Percentiles rank a stretch among this genome's conserved stretches.
Conservation (phyloP, 2,329 filamentous ascomycete genomes). For the Trichophyton rubrum region DNA sequence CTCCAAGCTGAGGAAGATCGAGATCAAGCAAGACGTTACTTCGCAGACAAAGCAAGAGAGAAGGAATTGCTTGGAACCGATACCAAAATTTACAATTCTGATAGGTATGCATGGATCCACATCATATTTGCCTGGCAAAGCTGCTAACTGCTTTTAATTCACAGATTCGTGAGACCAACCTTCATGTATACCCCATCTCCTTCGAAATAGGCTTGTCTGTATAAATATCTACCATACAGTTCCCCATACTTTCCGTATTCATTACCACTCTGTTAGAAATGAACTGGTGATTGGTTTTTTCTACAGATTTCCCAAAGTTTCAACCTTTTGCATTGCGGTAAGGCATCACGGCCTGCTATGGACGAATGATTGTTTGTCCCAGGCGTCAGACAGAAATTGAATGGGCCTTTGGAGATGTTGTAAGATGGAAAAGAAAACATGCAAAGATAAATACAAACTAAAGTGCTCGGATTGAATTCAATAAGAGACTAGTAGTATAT, state of each 20-base stretch:
- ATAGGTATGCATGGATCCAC: constrained; percentile 50
- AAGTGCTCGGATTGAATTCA: background rate
- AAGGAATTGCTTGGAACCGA: constrained; percentile 78
- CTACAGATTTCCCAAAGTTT: background rate
- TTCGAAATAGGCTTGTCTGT: background rate
- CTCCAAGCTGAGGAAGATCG: constrained; percentile 95
- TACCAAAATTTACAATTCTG: constrained; percentile 73
- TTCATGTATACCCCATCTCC: constrained; percentile 57
- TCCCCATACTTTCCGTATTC: background rate
- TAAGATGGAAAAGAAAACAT: background rate
- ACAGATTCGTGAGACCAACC: constrained; percentile 68
- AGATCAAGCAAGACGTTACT: constrained; percentile 76
- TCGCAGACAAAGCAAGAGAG: constrained; percentile 79
- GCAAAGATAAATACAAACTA: too few species aligned
- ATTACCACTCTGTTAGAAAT: background rate
- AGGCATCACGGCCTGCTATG: background rate
- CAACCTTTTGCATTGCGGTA: background rate
- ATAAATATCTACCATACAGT: background rate
- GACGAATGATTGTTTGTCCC: background rate
- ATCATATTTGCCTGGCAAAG: background rate
- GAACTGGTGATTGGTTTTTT: background rate
- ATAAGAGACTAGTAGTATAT: background rate
- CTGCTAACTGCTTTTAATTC: constrained; percentile 8
- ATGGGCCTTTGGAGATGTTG: background rate
- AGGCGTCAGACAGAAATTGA: background rate